These are phyloP conservation scores for Fragaria nilgerrensis DNA, from an alignment of 306 rosid species.

Conservation along the genomic window DNA sequence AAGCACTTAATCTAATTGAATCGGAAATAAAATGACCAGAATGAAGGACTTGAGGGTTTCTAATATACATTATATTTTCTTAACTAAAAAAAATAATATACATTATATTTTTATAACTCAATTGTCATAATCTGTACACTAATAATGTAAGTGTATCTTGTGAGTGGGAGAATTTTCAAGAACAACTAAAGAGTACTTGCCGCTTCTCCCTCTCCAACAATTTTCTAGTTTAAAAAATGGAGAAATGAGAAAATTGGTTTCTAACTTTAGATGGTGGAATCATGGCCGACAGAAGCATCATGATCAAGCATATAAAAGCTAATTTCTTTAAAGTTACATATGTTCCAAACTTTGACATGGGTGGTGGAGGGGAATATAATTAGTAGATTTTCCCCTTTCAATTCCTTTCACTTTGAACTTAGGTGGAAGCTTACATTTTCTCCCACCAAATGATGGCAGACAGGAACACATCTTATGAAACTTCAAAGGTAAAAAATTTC, in stretches of 20 bases:
- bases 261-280: constrained; percentile 45
- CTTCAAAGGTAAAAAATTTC: constrained; percentile 42
- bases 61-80: rapidly evolving
- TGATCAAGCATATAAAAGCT: constrained; percentile 43
- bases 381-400: neutral
- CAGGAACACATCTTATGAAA: constrained; percentile 73
- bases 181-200: neutral
- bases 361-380: constrained; percentile 57
- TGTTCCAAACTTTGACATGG: constrained; percentile 70
- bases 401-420: constrained; percentile 33
- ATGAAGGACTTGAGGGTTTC: too few species aligned
- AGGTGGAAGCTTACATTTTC: constrained; percentile 58
- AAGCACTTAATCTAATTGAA: too few species aligned
- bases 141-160: too few species aligned
- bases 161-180: too few species aligned
- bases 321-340: constrained; percentile 71
- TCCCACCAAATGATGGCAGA: constrained; percentile 68
- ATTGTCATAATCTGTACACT: too few species aligned
- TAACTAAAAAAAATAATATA: rapidly evolving
- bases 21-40: too few species aligned
- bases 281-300: constrained; percentile 87
- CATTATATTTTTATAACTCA: too few species aligned
- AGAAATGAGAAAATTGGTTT: constrained; percentile 17
- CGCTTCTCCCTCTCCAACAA: neutral
- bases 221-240: constrained; percentile 1